Conservation (phyloP, 2,329 filamentous ascomycete species). For the Trichoderma gracile region DNA sequence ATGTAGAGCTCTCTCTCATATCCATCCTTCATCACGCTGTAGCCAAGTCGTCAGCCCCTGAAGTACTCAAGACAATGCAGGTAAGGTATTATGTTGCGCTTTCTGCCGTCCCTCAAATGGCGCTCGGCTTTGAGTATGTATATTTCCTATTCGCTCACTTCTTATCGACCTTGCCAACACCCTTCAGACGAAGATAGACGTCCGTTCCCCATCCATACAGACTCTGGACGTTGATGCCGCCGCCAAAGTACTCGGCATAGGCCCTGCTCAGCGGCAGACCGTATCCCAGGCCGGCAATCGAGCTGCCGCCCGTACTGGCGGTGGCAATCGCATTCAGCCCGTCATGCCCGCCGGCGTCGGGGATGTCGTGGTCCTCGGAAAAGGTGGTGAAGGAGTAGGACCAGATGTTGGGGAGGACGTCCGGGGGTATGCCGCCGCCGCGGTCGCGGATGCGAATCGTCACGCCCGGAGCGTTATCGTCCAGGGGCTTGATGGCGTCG, state of each 20-base stretch:
- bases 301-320: slow-evolving; percentile 71
- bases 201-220: slow-evolving; percentile 87
- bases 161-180: slow-evolving; percentile 56
- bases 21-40: too few species aligned
- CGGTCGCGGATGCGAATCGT: slow-evolving; percentile 94
- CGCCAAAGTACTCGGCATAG: slow-evolving; percentile 97
- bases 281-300: slow-evolving; percentile 91
- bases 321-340: slow-evolving; percentile 75
- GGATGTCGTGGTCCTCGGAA: slow-evolving; percentile 57
- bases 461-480: slow-evolving; percentile 74
- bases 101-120: too few species aligned
- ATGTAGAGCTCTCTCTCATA: background rate
- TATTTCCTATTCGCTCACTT: background rate
- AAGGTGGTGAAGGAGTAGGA: slow-evolving; percentile 98
- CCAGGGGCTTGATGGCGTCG: slow-evolving; percentile 57
- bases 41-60: too few species aligned
- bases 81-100: background rate
- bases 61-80: too few species aligned
- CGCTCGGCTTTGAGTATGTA: background rate
- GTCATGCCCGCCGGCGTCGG: slow-evolving; percentile 44
- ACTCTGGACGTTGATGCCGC: slow-evolving; percentile 92
- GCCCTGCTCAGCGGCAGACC: slow-evolving; percentile 86
- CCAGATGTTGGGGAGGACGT: slow-evolving; percentile 86
- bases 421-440: slow-evolving; percentile 88
- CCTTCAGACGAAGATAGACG: slow-evolving; percentile 66